phyloP scores from a whole-genome alignment of 2,329 filamentous ascomycete species.

The Cadophora gregata region DNA sequence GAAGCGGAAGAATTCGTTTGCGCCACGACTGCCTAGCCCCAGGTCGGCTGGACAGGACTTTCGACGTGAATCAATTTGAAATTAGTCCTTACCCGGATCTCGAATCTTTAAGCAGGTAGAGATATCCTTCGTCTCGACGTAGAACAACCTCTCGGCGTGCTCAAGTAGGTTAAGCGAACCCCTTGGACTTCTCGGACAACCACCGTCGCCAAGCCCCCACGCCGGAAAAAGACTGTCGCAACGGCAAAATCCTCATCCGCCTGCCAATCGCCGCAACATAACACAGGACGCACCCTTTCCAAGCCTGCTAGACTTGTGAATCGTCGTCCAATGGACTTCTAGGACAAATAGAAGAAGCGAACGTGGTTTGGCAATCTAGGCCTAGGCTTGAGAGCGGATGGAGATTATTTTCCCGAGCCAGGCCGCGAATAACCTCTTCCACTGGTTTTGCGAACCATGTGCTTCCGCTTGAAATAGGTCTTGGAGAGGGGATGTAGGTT shows the following conservation, averaged over 20 bases:
- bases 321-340: neutral
- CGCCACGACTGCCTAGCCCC: neutral
- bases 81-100: too few relatives aligned
- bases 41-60: too few relatives aligned
- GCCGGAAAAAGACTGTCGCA: neutral
- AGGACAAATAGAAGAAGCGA: neutral
- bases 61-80: too few relatives aligned
- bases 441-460: conserved; percentile 5
- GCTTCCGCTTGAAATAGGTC: conserved; percentile 11
- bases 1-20: neutral
- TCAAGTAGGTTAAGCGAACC: neutral
- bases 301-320: neutral
- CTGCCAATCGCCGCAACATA: neutral
- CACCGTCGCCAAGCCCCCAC: neutral
- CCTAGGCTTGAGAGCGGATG: neutral
- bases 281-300: neutral
- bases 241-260: conserved; percentile 16
- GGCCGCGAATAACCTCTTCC: conserved; percentile 30
- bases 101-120: too few relatives aligned
- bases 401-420: neutral
- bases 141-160: neutral
- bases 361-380: conserved; percentile 1
- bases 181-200: neutral
- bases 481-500: conserved; percentile 2
- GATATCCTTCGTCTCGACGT: too few relatives aligned